A percentile compares a stretch with the other conserved stretches of the same genome.
Evolutionary conservation across 192 early-diverging fungal species (phyloP).

Genomic region (Cladochytrium replicatum): DNA sequence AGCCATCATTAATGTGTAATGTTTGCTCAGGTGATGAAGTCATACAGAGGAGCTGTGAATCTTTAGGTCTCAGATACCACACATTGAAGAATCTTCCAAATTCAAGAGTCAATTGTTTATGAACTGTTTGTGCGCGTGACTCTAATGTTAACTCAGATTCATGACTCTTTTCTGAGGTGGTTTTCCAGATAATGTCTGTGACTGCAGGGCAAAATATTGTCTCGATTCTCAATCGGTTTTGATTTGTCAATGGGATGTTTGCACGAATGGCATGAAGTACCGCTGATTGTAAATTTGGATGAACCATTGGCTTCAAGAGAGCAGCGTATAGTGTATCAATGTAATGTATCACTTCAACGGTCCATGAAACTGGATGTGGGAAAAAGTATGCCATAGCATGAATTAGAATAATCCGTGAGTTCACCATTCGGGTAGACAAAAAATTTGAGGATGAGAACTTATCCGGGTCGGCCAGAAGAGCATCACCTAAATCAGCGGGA

Average conservation of each 20-base stretch:
- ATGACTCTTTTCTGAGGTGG: neutral
- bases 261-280: constrained; percentile 22
- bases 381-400: constrained; percentile 21
- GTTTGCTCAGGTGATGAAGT: no score
- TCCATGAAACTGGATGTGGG: constrained; percentile 11
- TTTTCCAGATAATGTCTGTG: neutral
- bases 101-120: constrained; percentile 2
- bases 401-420: constrained; percentile 20
- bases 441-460: constrained; percentile 20
- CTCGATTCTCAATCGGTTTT: constrained; percentile 33
- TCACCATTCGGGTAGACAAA: constrained; percentile 12
- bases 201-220: constrained; percentile 16
- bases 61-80: no score
- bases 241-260: constrained; percentile 34
- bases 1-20: no score
- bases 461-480: constrained; percentile 5
- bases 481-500: constrained; percentile 14
- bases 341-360: constrained; percentile 21
- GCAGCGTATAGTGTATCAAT: constrained; percentile 25
- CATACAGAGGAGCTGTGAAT: no score
- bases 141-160: neutral
- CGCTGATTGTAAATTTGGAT: constrained; percentile 20
- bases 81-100: constrained; percentile 12
- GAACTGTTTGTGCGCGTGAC: neutral
- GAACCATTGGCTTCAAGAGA: constrained; percentile 13